Evolutionary conservation across 352 stramenopile species (phyloP), one percentile per base, ranked within the genome.

Genomic region (Thraustochytrium sp.): DNA sequence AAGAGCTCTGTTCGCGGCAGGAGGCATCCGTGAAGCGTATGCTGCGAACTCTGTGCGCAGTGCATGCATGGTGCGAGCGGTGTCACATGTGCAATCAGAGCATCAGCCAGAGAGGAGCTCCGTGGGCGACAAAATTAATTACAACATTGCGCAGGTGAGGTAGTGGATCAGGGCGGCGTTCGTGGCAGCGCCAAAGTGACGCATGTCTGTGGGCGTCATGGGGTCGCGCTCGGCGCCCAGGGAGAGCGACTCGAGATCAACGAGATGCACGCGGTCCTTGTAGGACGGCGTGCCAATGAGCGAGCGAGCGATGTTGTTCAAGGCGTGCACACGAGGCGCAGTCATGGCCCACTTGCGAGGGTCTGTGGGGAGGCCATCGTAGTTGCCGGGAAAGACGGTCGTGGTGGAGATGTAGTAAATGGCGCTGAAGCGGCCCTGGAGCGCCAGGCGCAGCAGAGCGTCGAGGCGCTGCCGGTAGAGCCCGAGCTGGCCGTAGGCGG

Each of bases 301-400:
- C 1, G 9, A 13, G 4, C 21, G 2, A 1, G 59, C 59, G 8
- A 34, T 26, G 40, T 29, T 13, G 40, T 72, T 72, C 13, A 72
- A 26, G 16, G 21, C 59, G 36, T 48, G 59, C 26, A 72, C 59
- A 46, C 59, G 59, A 55, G 59, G 59, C 40, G 59, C 59, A 26
- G 59, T 72, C 59, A 72, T 72, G 34, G 59, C 59, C 59, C 59
- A 72, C 36, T 72, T 72, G 2, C 59, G 59, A 55, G 5, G 29
- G 40, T 72, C 59, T 31, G 21, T 44, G n/a, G 21, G 46, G 36
- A 72, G 9, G 16, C 40, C 40, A 9, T 38, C 8, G 36, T 72
- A 72, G 59, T 72, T 21, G 26, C 42, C 46, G 11, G 59, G 59
- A 26, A 44, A 31, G 26, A 72, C 59, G 13, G 36, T 72, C 16